Evolutionary conservation across 2,329 filamentous ascomycete genomes (phyloP).

Genomic region (Pezicula rhizophila): DNA sequence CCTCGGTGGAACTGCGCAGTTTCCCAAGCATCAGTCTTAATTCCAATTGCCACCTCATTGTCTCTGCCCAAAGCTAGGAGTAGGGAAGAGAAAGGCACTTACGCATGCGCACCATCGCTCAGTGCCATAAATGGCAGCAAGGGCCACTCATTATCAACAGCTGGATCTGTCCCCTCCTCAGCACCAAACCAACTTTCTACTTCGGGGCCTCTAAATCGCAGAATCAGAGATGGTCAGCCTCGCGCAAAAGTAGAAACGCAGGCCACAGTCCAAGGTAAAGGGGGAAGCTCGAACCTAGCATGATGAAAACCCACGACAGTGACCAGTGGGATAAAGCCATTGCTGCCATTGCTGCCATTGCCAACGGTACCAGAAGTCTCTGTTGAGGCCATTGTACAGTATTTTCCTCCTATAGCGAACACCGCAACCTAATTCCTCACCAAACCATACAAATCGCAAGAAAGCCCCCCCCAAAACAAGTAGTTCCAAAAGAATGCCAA

Average conservation of each 20-base stretch:
- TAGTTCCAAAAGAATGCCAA: background rate
- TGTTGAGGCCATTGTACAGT: conserved; percentile 13
- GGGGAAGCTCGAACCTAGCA: conserved; percentile 42
- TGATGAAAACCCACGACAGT: conserved; percentile 82
- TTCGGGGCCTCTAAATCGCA: conserved; percentile 63
- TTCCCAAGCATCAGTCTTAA: conserved; percentile 2
- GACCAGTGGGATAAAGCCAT: conserved; percentile 60
- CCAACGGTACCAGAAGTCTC: conserved; percentile 3
- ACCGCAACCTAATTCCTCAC: background rate
- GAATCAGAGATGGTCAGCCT: conserved; percentile 8
- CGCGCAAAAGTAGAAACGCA: background rate
- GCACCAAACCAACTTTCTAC: conserved; percentile 87
- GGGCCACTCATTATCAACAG: conserved; percentile 80
- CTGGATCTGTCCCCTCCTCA: conserved; percentile 70
- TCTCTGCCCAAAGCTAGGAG: background rate
- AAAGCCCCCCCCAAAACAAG: no score
- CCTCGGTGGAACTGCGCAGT: conserved; percentile 67
- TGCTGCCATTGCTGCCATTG: conserved; percentile 27
- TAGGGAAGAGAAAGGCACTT: conserved; percentile 29
- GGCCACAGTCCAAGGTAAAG: background rate
- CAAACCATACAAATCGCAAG: no score
- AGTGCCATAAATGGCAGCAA: conserved; percentile 94
- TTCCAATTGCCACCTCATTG: background rate
- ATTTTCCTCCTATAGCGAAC: background rate
- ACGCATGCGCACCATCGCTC: conserved; percentile 92